Evolutionary conservation across 495 filamentous ascomycete genomes (phyloP).

Genomic region (Neurospora intermedia): DNA sequence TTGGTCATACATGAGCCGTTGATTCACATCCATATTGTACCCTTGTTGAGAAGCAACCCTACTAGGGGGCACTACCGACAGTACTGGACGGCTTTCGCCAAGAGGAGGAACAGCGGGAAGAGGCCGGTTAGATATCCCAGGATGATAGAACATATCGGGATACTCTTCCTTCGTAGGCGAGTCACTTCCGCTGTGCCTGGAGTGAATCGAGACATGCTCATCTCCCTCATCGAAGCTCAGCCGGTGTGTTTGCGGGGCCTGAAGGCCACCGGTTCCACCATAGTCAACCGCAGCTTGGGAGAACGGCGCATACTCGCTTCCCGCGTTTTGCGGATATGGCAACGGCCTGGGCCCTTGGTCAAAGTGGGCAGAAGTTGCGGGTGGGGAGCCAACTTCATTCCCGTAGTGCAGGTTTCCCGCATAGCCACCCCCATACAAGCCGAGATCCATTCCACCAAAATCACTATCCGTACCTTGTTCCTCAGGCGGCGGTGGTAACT

Average conservation of each 20-base stretch:
- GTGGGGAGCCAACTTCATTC: constrained; percentile 40
- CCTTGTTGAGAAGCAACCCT: constrained; percentile 24
- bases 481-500: constrained; percentile 23
- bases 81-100: constrained; percentile 24
- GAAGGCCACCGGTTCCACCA: constrained; percentile 73
- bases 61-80: constrained; percentile 25
- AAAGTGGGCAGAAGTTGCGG: constrained; percentile 14
- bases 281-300: constrained; percentile 49
- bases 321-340: constrained; percentile 25
- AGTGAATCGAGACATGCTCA: constrained; percentile 49
- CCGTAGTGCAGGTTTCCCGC: constrained; percentile 64
- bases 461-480: constrained; percentile 58
- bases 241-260: constrained; percentile 57
- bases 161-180: constrained; percentile 52
- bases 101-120: constrained; percentile 66
- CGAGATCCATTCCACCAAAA: constrained; percentile 60
- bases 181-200: constrained; percentile 44
- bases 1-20: constrained; percentile 21
- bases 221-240: constrained; percentile 94
- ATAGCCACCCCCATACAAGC: constrained; percentile 64
- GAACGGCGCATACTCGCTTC: constrained; percentile 29
- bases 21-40: constrained; percentile 32
- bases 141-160: constrained; percentile 90
- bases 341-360: constrained; percentile 23
- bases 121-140: constrained; percentile 59